phyloP scores from a whole-genome alignment of 2,329 filamentous ascomycete species.

The Nakataea oryzae region DNA sequence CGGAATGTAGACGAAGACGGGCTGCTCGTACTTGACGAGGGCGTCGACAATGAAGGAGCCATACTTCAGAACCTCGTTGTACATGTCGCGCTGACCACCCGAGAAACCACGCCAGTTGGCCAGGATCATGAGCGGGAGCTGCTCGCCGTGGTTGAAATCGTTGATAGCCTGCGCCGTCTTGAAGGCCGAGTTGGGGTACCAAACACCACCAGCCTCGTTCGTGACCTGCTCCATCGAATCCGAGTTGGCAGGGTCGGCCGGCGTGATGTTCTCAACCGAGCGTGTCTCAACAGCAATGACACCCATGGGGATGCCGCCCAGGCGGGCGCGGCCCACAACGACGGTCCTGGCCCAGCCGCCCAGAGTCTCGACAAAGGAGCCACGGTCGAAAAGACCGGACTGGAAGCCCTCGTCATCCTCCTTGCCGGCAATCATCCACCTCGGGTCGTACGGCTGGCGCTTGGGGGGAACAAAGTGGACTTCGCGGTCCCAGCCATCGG shows the following conservation, averaged over 20 bases:
- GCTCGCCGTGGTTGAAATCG: slow-evolving; percentile 98
- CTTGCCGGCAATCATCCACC: slow-evolving; percentile 86
- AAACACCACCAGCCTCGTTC: slow-evolving; percentile 95
- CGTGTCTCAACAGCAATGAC: slow-evolving; percentile 96
- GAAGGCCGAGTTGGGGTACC: slow-evolving; percentile 99
- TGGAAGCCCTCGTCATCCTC: slow-evolving; percentile 79
- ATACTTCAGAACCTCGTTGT: slow-evolving; percentile 99
- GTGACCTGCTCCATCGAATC: slow-evolving; percentile 94
- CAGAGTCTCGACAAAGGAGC: slow-evolving; percentile 92
- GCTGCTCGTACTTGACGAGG: slow-evolving; percentile 96
- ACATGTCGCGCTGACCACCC: slow-evolving; percentile 98
- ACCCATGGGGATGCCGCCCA: slow-evolving; percentile 96
- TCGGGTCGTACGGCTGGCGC: slow-evolving; percentile 83
- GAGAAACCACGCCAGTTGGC: slow-evolving; percentile 99
- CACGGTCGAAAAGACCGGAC: slow-evolving; percentile 88
- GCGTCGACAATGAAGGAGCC: slow-evolving; percentile 98
- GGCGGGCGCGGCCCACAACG: slow-evolving; percentile 88
- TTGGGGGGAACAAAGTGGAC: slow-evolving; percentile 71
- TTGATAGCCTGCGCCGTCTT: slow-evolving; percentile 98
- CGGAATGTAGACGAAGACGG: slow-evolving; percentile 97
- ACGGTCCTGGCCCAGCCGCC: slow-evolving; percentile 96
- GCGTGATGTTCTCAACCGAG: slow-evolving; percentile 91
- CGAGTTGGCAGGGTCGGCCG: slow-evolving; percentile 93
- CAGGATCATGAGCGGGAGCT: slow-evolving; percentile 96
- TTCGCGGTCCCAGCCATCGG: slow-evolving; percentile 88